phyloP scores from a whole-genome alignment of 192 early-diverging fungal genomes.

The Allomyces macrogynus region DNA sequence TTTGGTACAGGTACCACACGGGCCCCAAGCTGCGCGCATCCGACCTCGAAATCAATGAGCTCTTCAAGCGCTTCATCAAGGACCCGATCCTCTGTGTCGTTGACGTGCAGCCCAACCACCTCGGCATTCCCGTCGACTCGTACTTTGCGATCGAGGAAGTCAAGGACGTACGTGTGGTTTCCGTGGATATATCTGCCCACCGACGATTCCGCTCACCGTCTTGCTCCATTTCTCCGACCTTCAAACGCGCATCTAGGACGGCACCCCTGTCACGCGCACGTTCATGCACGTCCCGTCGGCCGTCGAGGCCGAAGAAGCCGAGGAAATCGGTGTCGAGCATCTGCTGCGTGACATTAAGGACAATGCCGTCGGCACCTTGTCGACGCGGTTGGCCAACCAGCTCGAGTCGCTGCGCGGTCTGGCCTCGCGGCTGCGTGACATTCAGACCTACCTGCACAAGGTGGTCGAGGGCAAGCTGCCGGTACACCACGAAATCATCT shows the following conservation, averaged over 20 bases:
- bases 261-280: constrained; percentile 86
- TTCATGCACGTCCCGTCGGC: constrained; percentile 89
- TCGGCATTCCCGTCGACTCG: constrained; percentile 88
- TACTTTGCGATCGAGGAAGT: constrained; percentile 97
- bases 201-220: neutral
- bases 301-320: constrained; percentile 98
- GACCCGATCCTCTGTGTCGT: constrained; percentile 96
- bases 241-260: constrained; percentile 41
- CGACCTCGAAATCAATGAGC: constrained; percentile 93
- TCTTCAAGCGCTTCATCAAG: constrained; percentile 84
- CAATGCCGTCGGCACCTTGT: constrained; percentile 80
- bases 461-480: constrained; percentile 70
- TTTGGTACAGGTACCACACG: constrained; percentile 49
- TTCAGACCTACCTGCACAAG: constrained; percentile 69
- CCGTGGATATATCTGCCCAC: neutral
- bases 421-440: constrained; percentile 62
- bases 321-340: constrained; percentile 99
- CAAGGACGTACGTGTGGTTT: constrained; percentile 52
- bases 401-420: constrained; percentile 79
- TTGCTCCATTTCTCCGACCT: too few relatives aligned
- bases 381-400: constrained; percentile 81
- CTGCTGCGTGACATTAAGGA: constrained; percentile 97
- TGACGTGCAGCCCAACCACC: constrained; percentile 81
- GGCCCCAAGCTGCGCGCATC: constrained; percentile 91
- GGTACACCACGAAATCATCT: constrained; percentile 89